A percentile compares a stretch with the other conserved stretches of the same genome.
Conservation (phyloP, 2,329 filamentous ascomycete species). For the Metarhizium humberi region DNA sequence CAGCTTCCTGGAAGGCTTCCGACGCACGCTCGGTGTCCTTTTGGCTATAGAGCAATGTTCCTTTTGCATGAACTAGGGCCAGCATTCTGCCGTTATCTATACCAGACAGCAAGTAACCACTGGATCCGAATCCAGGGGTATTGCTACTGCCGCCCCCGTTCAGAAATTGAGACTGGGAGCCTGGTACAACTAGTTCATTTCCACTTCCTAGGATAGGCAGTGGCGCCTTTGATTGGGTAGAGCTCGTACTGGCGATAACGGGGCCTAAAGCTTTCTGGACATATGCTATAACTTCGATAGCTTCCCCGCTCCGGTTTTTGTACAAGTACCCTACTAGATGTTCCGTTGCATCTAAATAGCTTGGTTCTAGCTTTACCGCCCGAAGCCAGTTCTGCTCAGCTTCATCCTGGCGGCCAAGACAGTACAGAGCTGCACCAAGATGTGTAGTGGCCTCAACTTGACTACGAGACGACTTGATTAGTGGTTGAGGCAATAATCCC, state of each 20-base stretch:
- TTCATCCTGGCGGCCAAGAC: conserved; percentile 71
- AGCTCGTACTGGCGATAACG: neutral
- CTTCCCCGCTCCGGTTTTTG: conserved; percentile 72
- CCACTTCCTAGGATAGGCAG: neutral
- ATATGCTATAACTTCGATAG: conserved; percentile 76
- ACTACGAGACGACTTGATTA: conserved; percentile 30
- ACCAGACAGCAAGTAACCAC: conserved; percentile 73
- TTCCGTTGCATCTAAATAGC: conserved; percentile 90
- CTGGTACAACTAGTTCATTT: neutral
- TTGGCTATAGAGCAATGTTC: conserved; percentile 92
- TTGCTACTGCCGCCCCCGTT: neutral
- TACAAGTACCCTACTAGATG: conserved; percentile 86
- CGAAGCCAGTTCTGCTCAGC: conserved; percentile 79
- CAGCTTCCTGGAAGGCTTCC: conserved; percentile 86
- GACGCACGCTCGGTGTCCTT: conserved; percentile 76
- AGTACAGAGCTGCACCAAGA: conserved; percentile 79
- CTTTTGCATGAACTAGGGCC: conserved; percentile 91
- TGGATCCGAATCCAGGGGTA: conserved; percentile 22
- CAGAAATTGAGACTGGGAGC: neutral
- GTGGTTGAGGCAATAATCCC: conserved; percentile 18
- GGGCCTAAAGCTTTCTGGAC: conserved; percentile 63
- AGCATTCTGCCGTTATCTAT: conserved; percentile 88
- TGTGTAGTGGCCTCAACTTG: conserved; percentile 94
- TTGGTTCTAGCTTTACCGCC: conserved; percentile 74
- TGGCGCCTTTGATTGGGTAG: neutral